Conservation (phyloP, 805 yeast genomes). For the Schwanniomyces sp. region DNA sequence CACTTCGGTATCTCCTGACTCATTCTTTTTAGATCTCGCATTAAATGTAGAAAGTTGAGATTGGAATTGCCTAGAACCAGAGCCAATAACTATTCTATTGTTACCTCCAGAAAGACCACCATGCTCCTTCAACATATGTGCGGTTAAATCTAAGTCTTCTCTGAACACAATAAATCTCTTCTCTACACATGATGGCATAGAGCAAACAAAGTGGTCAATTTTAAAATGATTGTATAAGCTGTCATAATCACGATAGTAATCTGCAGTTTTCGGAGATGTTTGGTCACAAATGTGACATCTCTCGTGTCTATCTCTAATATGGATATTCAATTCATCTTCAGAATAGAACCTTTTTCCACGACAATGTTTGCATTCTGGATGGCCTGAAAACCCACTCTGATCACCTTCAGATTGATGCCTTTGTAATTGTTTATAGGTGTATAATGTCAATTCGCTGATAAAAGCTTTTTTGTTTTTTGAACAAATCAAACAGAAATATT, state of each 20-base stretch:
- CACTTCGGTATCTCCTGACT: constrained; percentile 20
- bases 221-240: constrained; percentile 74
- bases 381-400: constrained; percentile 77
- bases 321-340: constrained; percentile 80
- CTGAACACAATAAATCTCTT: constrained; percentile 89
- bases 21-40: constrained; percentile 12
- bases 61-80: constrained; percentile 42
- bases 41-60: constrained; percentile 65
- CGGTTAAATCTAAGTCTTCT: constrained; percentile 80
- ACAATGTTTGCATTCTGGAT: constrained; percentile 86
- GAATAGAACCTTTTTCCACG: constrained; percentile 74
- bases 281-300: constrained; percentile 88
- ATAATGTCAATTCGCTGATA: constrained; percentile 65
- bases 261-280: constrained; percentile 54
- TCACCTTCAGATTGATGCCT: constrained; percentile 78
- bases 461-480: constrained; percentile 75
- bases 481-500: constrained; percentile 73
- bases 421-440: constrained; percentile 59
- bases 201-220: constrained; percentile 73
- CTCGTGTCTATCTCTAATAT: constrained; percentile 82
- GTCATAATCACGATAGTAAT: constrained; percentile 75
- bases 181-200: constrained; percentile 75
- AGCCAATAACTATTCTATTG: constrained; percentile 33
- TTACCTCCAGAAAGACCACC: constrained; percentile 52
- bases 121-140: constrained; percentile 86